Percentiles rank a stretch among this genome's conserved stretches.
Conservation (phyloP, 2,329 filamentous ascomycete species). For the Albifimbria verrucaria region DNA sequence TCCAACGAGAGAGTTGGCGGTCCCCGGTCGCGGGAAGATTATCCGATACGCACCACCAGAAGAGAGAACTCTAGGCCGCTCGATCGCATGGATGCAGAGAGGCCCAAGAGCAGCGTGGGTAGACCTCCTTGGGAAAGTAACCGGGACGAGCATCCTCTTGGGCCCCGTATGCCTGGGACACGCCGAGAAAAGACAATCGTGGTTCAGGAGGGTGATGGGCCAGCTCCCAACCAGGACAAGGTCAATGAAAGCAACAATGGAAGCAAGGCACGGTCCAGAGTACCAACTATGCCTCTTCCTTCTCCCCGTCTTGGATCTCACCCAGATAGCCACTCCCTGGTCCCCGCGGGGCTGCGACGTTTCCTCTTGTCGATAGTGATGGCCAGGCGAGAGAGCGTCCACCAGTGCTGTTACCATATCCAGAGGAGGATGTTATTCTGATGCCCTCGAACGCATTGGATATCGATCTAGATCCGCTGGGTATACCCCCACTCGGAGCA, state of each 20-base stretch:
- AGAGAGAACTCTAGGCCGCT: constrained; percentile 28
- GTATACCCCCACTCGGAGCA: constrained; percentile 15
- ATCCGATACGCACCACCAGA: constrained; percentile 22
- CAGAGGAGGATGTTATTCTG: constrained; percentile 30
- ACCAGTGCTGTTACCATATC: constrained; percentile 31
- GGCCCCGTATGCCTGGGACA: constrained; percentile 21
- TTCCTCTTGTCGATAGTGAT: constrained; percentile 21
- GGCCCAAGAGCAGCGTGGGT: constrained; percentile 3
- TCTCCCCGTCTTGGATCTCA: constrained; percentile 20
- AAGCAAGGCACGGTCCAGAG: constrained; percentile 31
- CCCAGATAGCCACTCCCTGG: constrained; percentile 10
- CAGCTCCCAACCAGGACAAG: constrained; percentile 19
- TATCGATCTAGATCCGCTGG: constrained; percentile 12
- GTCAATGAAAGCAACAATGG: constrained; percentile 13
- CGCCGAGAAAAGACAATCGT: constrained; percentile 32
- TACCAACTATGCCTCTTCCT: constrained; percentile 29
- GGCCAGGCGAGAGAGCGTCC: constrained; percentile 15
- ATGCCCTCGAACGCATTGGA: constrained; percentile 20
- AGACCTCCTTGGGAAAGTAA: constrained; percentile 27
- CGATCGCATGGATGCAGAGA: constrained; percentile 16
- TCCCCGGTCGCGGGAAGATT: constrained; percentile 21
- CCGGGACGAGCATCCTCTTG: constrained; percentile 34
- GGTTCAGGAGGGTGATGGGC: constrained; percentile 29
- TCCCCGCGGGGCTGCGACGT: constrained; percentile 26
- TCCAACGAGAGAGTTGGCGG: constrained; percentile 31